phyloP scores from a whole-genome alignment of 768 basidiomycete genomes.

The Hydnomerulius pinastri region DNA sequence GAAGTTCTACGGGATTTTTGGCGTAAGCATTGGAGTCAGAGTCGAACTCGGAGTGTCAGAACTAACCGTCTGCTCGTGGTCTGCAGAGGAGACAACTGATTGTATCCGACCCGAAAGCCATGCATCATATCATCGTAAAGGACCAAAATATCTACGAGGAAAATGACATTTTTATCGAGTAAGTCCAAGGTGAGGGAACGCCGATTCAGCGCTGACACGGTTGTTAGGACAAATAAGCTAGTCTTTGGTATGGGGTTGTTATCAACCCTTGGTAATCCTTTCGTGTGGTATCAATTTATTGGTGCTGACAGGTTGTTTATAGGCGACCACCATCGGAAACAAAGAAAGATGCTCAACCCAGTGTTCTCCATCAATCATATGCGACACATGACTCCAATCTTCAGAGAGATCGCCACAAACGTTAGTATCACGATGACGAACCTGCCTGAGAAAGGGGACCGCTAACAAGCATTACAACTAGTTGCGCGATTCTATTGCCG shows the following conservation, averaged over 20 bases:
- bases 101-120: slow-evolving; percentile 46
- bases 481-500: too few species aligned
- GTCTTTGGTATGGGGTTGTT: slow-evolving; percentile 46
- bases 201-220: slow-evolving; percentile 24
- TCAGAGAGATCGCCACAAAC: slow-evolving; percentile 49
- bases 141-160: slow-evolving; percentile 54
- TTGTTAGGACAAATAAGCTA: slow-evolving; percentile 38
- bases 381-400: slow-evolving; percentile 43
- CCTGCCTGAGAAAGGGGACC: too few species aligned
- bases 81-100: slow-evolving; percentile 50
- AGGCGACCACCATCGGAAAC: slow-evolving; percentile 46
- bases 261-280: slow-evolving; percentile 48
- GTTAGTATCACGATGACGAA: too few species aligned
- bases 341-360: slow-evolving; percentile 49
- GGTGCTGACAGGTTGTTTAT: slow-evolving; percentile 14
- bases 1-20: slow-evolving; percentile 49
- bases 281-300: slow-evolving; percentile 15
- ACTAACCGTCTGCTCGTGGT: not conserved
- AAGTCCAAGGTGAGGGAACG: slow-evolving; percentile 5
- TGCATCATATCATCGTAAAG: slow-evolving; percentile 49
- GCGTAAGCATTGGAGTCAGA: slow-evolving; percentile 30
- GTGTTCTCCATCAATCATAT: slow-evolving; percentile 49
- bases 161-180: slow-evolving; percentile 47
- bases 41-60: not conserved
- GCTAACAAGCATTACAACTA: too few species aligned